Evolutionary conservation across 148 eudicot species (phyloP), one percentile per base, ranked within the genome.

Genomic region (Spergularia marina): DNA sequence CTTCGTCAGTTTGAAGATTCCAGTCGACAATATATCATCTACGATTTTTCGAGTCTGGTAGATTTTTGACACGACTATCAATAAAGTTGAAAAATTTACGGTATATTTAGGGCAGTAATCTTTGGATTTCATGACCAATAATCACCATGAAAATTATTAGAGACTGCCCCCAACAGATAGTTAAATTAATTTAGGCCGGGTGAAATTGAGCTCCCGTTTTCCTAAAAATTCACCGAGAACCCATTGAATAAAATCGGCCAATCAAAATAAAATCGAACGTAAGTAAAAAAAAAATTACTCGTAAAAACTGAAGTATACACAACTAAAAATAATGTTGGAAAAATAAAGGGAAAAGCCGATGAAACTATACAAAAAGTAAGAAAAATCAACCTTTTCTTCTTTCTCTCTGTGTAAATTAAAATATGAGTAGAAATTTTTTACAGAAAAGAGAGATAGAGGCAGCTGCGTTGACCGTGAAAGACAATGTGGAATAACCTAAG

Each of bases 161-260:
- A 23, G 18, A 70, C 40, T 64, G 71, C 64, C 80, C 80, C 47
- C 20, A 70, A 12, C 4, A 30, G 4, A 30, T 30, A 30, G 36
- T 30, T 30, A 67, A 14, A 41, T 68, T 12, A 70, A 70, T 78
- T 21, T 78, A 71, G 76, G 80, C 76, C 80, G 80, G 76, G 76
- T 71, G 71, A 78, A 78, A 78, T 78, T 64, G 76, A 71, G 57
- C 51, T 15, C 57, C 55, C 69, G 15, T 20, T 34, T 34, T 4
- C 39, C 14, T 64, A 2, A 0, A 40, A 52, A 61, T 12, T 4
- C 7, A 40, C 9, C 25, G 20, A 53, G 70, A 11, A 77, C 70
- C 69, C 80, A 71, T 65, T 78, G 76, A 76, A 30, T 30, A 3
- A 30, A 30, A 78, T 63, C 80, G 76, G 80, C 80, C 80, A 21